Base-by-base conservation (phyloP, 805 yeast species). In the Tetrapisispora nanseiensis region DNA sequence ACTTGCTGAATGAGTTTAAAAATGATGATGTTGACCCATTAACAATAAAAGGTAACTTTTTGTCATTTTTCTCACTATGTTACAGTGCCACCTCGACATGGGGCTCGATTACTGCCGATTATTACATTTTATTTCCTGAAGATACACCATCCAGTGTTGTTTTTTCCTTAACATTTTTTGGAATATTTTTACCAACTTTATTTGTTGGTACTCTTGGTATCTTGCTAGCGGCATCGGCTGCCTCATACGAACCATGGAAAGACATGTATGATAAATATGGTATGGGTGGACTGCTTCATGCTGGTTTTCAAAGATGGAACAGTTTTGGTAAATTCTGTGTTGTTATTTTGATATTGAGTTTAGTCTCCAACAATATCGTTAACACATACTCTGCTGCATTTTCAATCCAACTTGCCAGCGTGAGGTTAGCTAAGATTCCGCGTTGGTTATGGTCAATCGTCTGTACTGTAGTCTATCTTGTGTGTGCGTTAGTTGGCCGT, bases 71-170 rank as follows among this genome's bases (percentile, higher is more conserved):
- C 52, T 73, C 86, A 1, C 68, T 85, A 42, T 70, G 80, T 34
- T 84, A 83, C 54, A 78, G 95, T 23, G 78, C 82, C 37, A 85
- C 95, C 3, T 75, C 86, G 3, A 84, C 95, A 1, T 86, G 95
- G 95, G 89, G 94, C 34, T 80, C 89, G 2, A 74, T 84, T 46
- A 85, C 95, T 0, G 71, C 89, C 0, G 96, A 86, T 62, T 86
- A 86, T 60, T 84, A 84, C 59, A 75, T 86, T 38, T 68, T 85
- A 39, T 78, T 86, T 51, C 95, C 95, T 1, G 90, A 82, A 52
- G 67, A 70, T 32, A 75, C 85, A 1, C 71, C 82, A 2, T 75
- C 75, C 42, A 46, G 59, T 41, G 71, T 70, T 44, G 67, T 81
- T 1, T 82, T 78, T 52, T 19, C 62, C 16, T 64, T 80, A 48